Conservation (phyloP, 345 rosid species). For the Kernera saxatilis region DNA sequence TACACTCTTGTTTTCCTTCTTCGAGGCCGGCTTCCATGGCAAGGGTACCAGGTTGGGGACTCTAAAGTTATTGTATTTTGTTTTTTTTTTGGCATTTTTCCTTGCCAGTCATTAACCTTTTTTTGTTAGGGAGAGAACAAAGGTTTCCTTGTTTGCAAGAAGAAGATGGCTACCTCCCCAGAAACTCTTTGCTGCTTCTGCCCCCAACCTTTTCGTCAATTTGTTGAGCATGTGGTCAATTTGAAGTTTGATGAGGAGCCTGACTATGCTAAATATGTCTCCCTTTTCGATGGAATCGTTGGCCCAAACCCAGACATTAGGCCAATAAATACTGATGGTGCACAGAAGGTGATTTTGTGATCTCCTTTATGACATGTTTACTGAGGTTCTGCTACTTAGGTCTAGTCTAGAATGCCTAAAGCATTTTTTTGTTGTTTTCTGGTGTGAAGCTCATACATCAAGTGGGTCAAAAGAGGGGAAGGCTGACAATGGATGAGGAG, state of each 20-base stretch:
- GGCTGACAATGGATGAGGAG: constrained; percentile 80
- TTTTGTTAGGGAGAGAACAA: constrained; percentile 82
- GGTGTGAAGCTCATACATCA: constrained; percentile 72
- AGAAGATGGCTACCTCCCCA: constrained; percentile 96
- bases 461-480: constrained; percentile 96
- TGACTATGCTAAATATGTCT: constrained; percentile 82
- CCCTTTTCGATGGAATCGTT: constrained; percentile 88
- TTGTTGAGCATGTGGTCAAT: constrained; percentile 90
- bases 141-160: constrained; percentile 95
- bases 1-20: constrained; percentile 95
- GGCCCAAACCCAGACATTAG: constrained; percentile 93
- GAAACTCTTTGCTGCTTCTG: constrained; percentile 86
- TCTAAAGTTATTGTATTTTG: neutral
- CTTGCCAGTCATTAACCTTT: constrained; percentile 8
- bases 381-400: neutral
- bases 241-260: constrained; percentile 97
- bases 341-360: constrained; percentile 66
- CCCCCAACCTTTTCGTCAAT: constrained; percentile 82
- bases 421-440: constrained; percentile 9
- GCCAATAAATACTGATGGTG: constrained; percentile 97
- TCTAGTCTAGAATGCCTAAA: neutral
- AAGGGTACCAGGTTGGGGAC: constrained; percentile 79
- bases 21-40: constrained; percentile 98
- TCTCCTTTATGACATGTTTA: neutral
- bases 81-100: neutral